These are phyloP conservation scores for Eucalyptus decipiens DNA, from an alignment of 345 rosid species.

Conservation along the genomic window DNA sequence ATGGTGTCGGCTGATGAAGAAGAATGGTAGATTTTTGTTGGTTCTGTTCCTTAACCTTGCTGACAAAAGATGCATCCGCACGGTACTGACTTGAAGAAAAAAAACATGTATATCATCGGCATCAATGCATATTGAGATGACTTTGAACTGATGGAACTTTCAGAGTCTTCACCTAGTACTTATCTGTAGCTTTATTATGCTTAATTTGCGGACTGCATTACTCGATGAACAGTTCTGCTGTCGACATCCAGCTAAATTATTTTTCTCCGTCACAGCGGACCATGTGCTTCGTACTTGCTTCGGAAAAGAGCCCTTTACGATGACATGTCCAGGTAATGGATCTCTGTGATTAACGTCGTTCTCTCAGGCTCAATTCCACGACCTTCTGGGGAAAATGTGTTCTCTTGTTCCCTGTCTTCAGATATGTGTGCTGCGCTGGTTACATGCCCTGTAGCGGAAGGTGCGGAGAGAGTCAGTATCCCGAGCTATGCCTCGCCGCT, in stretches of 20 bases:
- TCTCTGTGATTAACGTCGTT: not conserved
- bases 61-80: not conserved
- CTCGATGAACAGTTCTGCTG: not conserved
- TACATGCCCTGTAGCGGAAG: constrained; percentile 86
- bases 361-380: not conserved
- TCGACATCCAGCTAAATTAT: not conserved
- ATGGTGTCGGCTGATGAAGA: not conserved
- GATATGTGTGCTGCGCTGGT: constrained; percentile 98
- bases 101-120: not conserved
- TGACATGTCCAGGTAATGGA: constrained; percentile 85
- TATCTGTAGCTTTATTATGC: not conserved
- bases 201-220: not conserved
- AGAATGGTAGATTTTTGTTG: not conserved
- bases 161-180: not conserved
- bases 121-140: not conserved
- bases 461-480: constrained; percentile 1
- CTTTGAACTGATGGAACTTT: not conserved
- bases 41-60: not conserved
- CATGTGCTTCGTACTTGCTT: constrained; percentile 89
- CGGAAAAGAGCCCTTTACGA: constrained; percentile 89
- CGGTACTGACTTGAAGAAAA: not conserved
- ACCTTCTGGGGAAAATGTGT: not conserved
- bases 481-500: constrained; percentile 7
- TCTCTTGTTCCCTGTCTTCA: constrained; percentile 1
- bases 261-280: constrained; percentile 36